Base-by-base conservation (phyloP, 1,139 yeast genomes). In the Candida sp. region DNA sequence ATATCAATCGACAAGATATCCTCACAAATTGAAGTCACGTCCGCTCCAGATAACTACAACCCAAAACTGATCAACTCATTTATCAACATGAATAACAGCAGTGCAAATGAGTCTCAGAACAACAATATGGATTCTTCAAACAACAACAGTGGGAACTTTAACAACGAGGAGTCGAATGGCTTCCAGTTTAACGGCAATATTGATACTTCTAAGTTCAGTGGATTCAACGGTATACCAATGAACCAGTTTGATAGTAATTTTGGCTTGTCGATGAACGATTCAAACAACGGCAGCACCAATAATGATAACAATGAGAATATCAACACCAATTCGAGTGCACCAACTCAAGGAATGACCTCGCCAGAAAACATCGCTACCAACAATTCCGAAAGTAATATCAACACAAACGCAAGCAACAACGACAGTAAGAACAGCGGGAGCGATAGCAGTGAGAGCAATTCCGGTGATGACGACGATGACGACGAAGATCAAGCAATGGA, bases 1-100 rank as follows among this genome's bases (percentile, higher is more conserved):
- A 59, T 72, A 17, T 62, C 65, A 0, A 58, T 63, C 11, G 54
- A 52, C 8, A 60, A 61, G 40, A 53, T 70, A 33, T 60, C 61
- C 11, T 57, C 62, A 4, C 58, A 57, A 26, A 49, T 63, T 4
- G 53, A 54, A 39, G 72, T 75, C 3, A 58, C 58, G 3, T 51
- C 58, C 35, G 82, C 81, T 1, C 81, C 81, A 1, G 68, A 58
- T 2, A 66, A 67, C 47, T 77, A 77, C 55, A 67, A 77, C 54
- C 80, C 74, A 1, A 56, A 62, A 46, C 69, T 68, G 65, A 65
- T 72, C 32, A 63, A 61, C 45, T 55, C 74, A 5, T 60, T 67
- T 42, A 58, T 70, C 40, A 64, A 61, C 41, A 58, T 66, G 22
- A 39, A 47, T 31, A 44, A 44, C 22, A 22, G 22, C 23, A 37